Base-by-base conservation (phyloP, 495 filamentous ascomycete genomes). In the Aspergillus bertholletiae region DNA sequence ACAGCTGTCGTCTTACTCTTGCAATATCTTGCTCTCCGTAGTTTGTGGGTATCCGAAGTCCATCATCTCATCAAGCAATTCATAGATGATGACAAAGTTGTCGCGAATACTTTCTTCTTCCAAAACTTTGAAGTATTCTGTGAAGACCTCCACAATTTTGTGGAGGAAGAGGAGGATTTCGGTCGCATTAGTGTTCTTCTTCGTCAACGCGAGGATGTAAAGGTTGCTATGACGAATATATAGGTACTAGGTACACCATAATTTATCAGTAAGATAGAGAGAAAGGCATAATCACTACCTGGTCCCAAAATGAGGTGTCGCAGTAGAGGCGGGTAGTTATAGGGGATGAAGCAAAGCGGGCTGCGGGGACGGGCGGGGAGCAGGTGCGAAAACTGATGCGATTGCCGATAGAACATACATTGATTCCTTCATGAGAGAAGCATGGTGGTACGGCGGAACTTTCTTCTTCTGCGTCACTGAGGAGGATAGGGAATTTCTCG, bases 161-260 rank as follows among this genome's bases (percentile, higher is more conserved):
- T 99, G 95, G 59, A 99, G 83, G 79, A 97, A 99, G 27, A 99
- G 86, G 39, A 99, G 82, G 66, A 97, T 96, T 74, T 97, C 94
- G 74, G 95, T 90, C 64, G 95, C 95, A 84, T 97, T 97, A 63
- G 90, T 96, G 74, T 99, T 99, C 65, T 94, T 88, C 79, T 97
- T 97, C 40, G 95, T 97, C 55, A 99, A 82, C 53, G 95, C 94
- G 64, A 99, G 90, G 65, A 99, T 89, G 71, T 96, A 97, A 59
- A 99, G 91, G 75, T 99, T 99, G 74, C 96, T 97, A 76, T 99
- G 94, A 67, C 94, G 85, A 72, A 99, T 99, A 77, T 99, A 99
- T 71, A 99, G 90, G 71, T 97, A 99, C 92, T 97, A 63, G 15
- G 57, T 24, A 30, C 7, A 41, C 51, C 30, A 51, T 41, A 15